These are phyloP conservation scores for Microthyrium microscopicum DNA, from an alignment of 2,329 filamentous ascomycete genomes.

Conservation along the genomic window DNA sequence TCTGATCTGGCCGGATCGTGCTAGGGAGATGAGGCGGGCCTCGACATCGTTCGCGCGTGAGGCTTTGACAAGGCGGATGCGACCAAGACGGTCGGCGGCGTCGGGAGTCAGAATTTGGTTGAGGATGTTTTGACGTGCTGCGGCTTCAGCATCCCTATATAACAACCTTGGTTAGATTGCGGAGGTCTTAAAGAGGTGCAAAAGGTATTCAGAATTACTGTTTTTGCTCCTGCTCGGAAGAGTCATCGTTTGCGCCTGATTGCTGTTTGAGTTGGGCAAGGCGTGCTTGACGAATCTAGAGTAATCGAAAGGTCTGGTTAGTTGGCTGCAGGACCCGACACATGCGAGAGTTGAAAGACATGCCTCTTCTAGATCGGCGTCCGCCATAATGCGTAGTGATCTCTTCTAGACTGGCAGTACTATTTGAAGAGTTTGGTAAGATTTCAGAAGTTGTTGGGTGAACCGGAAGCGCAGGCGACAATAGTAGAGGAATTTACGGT, in stretches of 20 bases:
- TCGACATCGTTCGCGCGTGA: conserved; percentile 80
- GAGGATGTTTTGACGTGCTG: conserved; percentile 62
- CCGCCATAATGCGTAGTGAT: too few relatives aligned
- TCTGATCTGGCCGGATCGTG: conserved; percentile 70
- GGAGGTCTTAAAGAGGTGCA: neutral
- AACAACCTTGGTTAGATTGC: neutral
- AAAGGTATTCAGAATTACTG: conserved; percentile 1
- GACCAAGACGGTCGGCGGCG: conserved; percentile 79
- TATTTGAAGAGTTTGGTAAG: too few relatives aligned
- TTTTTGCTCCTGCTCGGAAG: conserved; percentile 5
- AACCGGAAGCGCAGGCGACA: too few relatives aligned
- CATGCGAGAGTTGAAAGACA: conserved; percentile 8
- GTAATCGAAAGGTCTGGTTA: too few relatives aligned
- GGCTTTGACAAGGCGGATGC: conserved; percentile 91
- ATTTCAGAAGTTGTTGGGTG: too few relatives aligned
- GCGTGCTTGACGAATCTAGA: conserved; percentile 75
- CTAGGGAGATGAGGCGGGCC: conserved; percentile 82
- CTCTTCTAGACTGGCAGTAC: too few relatives aligned
- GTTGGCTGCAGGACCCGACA: conserved; percentile 3
- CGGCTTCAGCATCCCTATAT: conserved; percentile 30
- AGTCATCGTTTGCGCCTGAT: conserved; percentile 36
- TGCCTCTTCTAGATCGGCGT: conserved; percentile 50
- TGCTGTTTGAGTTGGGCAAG: conserved; percentile 81
- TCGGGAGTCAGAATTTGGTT: conserved; percentile 88
- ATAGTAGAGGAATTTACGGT: too few relatives aligned